Evolutionary conservation across 2,329 filamentous ascomycete genomes (phyloP).

Genomic region (Colletotrichum siamense): DNA sequence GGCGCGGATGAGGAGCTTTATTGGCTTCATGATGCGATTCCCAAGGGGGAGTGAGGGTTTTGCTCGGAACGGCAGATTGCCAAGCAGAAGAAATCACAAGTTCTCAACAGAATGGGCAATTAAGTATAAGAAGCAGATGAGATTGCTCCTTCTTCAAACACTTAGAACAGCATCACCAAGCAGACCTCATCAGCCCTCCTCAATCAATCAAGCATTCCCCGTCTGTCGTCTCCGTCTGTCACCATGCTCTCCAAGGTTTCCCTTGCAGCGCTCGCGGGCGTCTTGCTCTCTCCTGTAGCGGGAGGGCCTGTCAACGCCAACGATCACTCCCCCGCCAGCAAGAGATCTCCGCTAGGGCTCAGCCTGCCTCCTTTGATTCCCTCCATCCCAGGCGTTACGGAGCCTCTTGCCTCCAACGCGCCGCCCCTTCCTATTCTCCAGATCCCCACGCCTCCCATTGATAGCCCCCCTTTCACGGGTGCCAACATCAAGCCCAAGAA

Average conservation of each 20-base stretch:
- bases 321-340: slow-evolving; percentile 5
- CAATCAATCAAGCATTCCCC: not conserved
- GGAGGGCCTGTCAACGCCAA: not conserved
- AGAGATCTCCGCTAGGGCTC: slow-evolving; percentile 33
- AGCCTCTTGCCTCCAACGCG: slow-evolving; percentile 53
- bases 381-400: slow-evolving; percentile 63
- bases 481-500: slow-evolving; percentile 45
- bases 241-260: not conserved
- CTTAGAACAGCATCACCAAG: not conserved
- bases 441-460: slow-evolving; percentile 62
- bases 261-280: not conserved
- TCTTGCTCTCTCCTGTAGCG: not conserved
- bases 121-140: not conserved
- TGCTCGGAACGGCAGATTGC: not conserved
- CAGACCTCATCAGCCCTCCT: not conserved
- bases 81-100: not conserved
- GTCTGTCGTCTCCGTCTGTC: not conserved
- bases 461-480: slow-evolving; percentile 55
- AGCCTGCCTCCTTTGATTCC: slow-evolving; percentile 36
- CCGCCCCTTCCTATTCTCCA: slow-evolving; percentile 65
- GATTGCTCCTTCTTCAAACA: not conserved
- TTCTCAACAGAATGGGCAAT: not conserved
- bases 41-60: not conserved
- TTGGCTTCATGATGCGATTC: not conserved
- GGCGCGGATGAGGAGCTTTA: not conserved